Conservation (phyloP, 306 rosid genomes). For the Prunus kanzakura region DNA sequence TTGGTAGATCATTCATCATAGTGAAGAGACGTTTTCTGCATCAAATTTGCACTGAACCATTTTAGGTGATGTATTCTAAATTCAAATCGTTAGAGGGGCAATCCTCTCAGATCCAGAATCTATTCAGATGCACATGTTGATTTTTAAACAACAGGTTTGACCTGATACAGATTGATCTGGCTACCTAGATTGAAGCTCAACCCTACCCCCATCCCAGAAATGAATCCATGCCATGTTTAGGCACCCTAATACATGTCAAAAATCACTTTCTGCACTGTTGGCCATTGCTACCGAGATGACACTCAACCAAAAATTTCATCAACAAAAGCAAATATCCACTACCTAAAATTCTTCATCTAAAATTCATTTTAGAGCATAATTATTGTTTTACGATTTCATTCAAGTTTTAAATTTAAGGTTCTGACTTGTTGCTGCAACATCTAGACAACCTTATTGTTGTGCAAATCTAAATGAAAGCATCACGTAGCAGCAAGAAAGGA, state of each 20-base stretch:
- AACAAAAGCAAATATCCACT: not conserved
- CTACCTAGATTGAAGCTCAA: not conserved
- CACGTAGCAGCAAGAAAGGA: not conserved
- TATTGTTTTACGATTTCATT: not conserved
- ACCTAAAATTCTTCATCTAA: not conserved
- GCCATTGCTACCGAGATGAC: not conserved
- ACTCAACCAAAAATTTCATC: not conserved
- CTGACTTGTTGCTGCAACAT: not conserved
- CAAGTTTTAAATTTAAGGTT: not conserved
- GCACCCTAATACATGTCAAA: not conserved
- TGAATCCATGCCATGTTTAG: not conserved
- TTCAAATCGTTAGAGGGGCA: not conserved
- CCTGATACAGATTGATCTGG: not conserved
- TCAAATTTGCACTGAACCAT: conserved; percentile 1
- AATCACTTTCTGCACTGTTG: not conserved
- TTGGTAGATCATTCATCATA: conserved; percentile 66
- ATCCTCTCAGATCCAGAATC: not conserved
- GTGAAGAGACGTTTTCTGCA: conserved; percentile 54
- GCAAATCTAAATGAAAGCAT: not conserved
- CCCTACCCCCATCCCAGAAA: not conserved
- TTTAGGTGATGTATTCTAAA: not conserved
- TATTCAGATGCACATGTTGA: not conserved
- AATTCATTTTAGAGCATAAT: not conserved
- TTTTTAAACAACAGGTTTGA: not conserved
- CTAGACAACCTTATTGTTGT: not conserved